Percentiles rank a stretch among this genome's conserved stretches.
phyloP scores from a whole-genome alignment of 225 moss, liverwort and hornwort species.

The Pseudisothecium myosuroides region DNA sequence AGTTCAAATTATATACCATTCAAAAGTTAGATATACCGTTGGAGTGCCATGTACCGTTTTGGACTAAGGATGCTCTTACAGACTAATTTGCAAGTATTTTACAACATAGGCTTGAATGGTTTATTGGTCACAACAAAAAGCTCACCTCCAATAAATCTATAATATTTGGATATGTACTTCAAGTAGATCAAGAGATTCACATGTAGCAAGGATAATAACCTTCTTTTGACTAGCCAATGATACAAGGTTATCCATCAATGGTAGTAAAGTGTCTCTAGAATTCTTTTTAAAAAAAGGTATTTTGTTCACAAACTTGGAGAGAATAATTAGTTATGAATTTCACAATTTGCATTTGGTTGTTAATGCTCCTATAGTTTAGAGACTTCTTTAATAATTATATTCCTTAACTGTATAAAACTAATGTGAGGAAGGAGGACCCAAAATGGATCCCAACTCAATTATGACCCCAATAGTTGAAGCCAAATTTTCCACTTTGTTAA shows the following conservation, averaged over 20 bases:
- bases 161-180: too few relatives aligned
- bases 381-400: fast-evolving
- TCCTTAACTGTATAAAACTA: fast-evolving
- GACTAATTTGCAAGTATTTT: background rate
- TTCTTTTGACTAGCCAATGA: background rate
- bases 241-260: background rate
- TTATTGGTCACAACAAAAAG: too few relatives aligned
- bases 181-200: background rate
- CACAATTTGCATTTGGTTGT: background rate
- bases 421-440: background rate
- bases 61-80: too few relatives aligned
- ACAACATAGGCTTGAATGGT: background rate
- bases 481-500: background rate
- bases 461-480: fast-evolving
- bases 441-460: background rate
- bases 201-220: background rate
- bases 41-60: too few relatives aligned
- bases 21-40: too few relatives aligned
- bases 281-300: too few relatives aligned
- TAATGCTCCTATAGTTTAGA: background rate
- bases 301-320: background rate
- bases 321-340: background rate
- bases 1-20: too few relatives aligned
- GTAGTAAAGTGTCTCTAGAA: background rate
- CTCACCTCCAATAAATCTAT: too few relatives aligned